phyloP scores from a whole-genome alignment of 768 basidiomycete species.

The Boletus rex-veris region DNA sequence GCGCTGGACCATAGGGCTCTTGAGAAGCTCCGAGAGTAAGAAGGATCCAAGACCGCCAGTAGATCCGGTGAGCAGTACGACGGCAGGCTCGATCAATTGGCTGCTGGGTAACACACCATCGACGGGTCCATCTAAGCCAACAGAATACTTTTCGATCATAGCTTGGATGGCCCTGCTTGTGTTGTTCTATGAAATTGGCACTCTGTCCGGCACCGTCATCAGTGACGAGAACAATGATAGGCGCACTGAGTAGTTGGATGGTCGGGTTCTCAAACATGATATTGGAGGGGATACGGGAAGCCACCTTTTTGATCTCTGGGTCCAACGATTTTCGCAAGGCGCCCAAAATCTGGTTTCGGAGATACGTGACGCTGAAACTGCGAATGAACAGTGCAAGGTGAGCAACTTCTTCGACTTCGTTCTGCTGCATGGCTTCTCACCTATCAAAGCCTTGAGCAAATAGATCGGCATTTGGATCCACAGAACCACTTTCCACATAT shows the following conservation, averaged over 20 bases:
- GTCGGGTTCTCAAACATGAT: conserved; percentile 40
- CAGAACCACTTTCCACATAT: conserved; percentile 8
- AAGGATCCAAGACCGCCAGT: conserved; percentile 44
- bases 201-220: not conserved
- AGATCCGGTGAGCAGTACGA: conserved; percentile 36
- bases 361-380: conserved; percentile 24
- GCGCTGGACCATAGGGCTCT: conserved; percentile 20
- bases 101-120: not conserved
- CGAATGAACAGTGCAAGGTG: not conserved
- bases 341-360: conserved; percentile 18
- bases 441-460: conserved; percentile 36
- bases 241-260: not conserved
- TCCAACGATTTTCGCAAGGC: conserved; percentile 8
- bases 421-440: conserved; percentile 4
- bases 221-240: not conserved
- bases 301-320: not conserved
- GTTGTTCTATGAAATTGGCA: not conserved
- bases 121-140: not conserved
- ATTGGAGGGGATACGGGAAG: conserved; percentile 19
- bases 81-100: not conserved
- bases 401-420: no score
- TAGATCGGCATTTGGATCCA: conserved; percentile 13
- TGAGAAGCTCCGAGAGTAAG: conserved; percentile 31
- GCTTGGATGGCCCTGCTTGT: conserved; percentile 15
- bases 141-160: conserved; percentile 40